Conservation (phyloP, 2,329 filamentous ascomycete species). For the Talaromyces amestolkiae region DNA sequence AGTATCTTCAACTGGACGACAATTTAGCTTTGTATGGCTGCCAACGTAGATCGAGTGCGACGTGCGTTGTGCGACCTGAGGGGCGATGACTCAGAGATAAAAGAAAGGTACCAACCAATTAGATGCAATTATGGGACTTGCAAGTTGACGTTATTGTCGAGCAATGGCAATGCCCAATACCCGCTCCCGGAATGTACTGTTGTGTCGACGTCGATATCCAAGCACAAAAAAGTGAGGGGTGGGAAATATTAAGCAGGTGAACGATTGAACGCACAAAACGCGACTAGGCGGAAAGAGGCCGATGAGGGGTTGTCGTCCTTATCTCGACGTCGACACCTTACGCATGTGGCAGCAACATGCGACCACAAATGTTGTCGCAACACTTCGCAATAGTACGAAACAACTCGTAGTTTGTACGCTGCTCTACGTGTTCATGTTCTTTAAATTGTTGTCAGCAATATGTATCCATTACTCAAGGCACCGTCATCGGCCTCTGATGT, state of each 20-base stretch:
- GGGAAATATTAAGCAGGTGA: neutral
- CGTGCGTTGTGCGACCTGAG: neutral
- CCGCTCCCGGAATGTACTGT: neutral
- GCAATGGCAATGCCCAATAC: neutral
- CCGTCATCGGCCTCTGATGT: neutral
- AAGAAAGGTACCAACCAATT: conserved; percentile 1
- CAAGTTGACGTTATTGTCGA: neutral
- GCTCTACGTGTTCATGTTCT: too few species aligned
- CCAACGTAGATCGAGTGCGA: neutral
- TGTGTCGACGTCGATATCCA: neutral
- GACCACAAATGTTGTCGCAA: neutral
- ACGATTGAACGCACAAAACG: conserved; percentile 5
- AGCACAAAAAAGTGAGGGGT: conserved; percentile 4
- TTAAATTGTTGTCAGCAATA: neutral
- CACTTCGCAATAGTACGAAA: neutral
- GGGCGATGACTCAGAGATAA: conserved; percentile 12
- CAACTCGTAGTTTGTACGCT: neutral
- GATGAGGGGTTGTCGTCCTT: conserved; percentile 4
- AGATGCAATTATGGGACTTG: neutral
- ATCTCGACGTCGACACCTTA: neutral
- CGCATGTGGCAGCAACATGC: neutral
- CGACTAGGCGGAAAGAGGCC: conserved; percentile 6
- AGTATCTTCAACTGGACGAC: neutral
- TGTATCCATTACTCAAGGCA: neutral
- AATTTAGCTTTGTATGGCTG: neutral